Evolutionary conservation across 805 yeast species (phyloP), one percentile per base, ranked within the genome.

Genomic region (Starmerella kuoi): DNA sequence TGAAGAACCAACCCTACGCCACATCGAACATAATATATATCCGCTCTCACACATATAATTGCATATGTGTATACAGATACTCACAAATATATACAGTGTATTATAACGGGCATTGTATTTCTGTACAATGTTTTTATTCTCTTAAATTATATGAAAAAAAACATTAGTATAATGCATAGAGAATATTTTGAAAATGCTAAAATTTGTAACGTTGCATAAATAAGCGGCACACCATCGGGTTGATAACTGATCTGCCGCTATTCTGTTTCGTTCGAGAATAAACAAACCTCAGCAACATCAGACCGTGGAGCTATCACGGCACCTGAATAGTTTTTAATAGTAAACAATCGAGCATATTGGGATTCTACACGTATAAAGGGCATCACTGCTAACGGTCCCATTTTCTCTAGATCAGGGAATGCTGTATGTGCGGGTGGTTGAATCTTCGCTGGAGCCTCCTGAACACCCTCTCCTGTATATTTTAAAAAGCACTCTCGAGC

Each of bases 401-500:
- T 17, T 23, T 17, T 12, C 33, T 28, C 28, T 14, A 48, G 37
- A 18, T 42, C 44, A 7, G 52, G 52, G 4, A 43, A 17, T 3
- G 41, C 38, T n/a, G 25, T 6, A 22, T 46, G 46, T n/a, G 49
- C 32, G 15, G 52, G 52, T 31, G 21, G 37, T 12, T 24, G 32
- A 21, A 49, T 31, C 4, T 21, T 9, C 15, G 48, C 17, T 12
- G 49, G 47, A 17, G 31, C 33, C 24, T 48, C 48, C 12, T 45
- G 33, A 9, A 31, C 20, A n/a, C 50, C 50, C 32, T 24, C 47
- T 31, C 51, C 54, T 2, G 44, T 39, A 40, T 40, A 38, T 35
- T 55, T 55, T n/a, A 54, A 40, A 24, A 41, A 51, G 15, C 56
- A 55, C 33, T 54, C 58, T 6, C 56, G 38, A 11, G 48, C 52